These are phyloP conservation scores for Colletotrichum tanaceti DNA, from an alignment of 2,329 filamentous ascomycete species.

Conservation along the genomic window DNA sequence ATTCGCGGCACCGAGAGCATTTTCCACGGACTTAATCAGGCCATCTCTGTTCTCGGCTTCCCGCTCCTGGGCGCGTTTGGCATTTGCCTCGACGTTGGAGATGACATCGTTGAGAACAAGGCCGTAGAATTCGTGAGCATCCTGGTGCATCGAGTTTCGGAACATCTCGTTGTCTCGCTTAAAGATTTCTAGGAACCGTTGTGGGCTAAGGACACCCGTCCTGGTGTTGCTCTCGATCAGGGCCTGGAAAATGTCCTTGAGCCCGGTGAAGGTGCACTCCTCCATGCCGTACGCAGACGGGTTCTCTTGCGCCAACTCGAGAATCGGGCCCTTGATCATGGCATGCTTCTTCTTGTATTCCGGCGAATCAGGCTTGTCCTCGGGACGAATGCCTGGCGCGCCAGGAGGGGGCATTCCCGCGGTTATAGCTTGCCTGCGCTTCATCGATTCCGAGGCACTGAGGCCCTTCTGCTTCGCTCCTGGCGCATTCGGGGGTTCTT, in stretches of 20 bases:
- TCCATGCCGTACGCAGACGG: conserved; percentile 87
- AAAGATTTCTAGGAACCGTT: conserved; percentile 93
- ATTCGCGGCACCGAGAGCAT: conserved; percentile 50
- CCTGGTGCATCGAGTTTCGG: conserved; percentile 95
- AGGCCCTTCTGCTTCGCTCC: conserved; percentile 64
- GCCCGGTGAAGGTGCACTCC: conserved; percentile 91
- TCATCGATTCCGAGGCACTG: conserved; percentile 66
- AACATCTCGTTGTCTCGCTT: conserved; percentile 98
- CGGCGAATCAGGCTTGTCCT: conserved; percentile 93
- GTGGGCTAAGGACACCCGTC: conserved; percentile 90
- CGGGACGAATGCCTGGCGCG: conserved; percentile 72
- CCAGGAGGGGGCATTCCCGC: conserved; percentile 65
- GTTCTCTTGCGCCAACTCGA: conserved; percentile 87
- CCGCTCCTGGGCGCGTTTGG: conserved; percentile 70
- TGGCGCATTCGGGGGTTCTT: conserved; percentile 53
- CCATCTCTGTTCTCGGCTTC: conserved; percentile 56
- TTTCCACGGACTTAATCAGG: conserved; percentile 64
- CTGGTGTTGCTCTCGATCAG: conserved; percentile 83
- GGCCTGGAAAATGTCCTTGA: conserved; percentile 96
- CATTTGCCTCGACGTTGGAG: conserved; percentile 90
- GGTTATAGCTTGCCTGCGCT: conserved; percentile 66
- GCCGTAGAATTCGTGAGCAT: conserved; percentile 97
- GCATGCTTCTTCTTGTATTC: conserved; percentile 99
- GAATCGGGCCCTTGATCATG: conserved; percentile 84
- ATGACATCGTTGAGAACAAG: conserved; percentile 96